These are phyloP conservation scores for Phialemoniopsis sp. DNA, from an alignment of 2,329 filamentous ascomycete genomes.

Conservation along the genomic window DNA sequence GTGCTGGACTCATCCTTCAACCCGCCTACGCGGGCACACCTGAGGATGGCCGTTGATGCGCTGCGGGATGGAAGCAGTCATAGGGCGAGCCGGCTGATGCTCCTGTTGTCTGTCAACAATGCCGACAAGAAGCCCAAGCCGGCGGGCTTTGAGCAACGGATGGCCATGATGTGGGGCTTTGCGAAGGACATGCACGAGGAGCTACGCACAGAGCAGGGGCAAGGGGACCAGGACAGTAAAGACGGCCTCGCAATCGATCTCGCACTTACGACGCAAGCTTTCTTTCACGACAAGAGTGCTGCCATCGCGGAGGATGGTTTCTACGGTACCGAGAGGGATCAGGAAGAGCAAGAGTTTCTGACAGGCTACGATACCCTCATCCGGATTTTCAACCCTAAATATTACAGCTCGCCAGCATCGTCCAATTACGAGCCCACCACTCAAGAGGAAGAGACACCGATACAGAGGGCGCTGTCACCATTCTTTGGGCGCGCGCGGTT, in stretches of 20 bases:
- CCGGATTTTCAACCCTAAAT: constrained; percentile 68
- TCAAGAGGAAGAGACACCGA: constrained; percentile 22
- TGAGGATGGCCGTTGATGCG: constrained; percentile 50
- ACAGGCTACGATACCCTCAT: constrained; percentile 74
- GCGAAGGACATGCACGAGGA: constrained; percentile 46
- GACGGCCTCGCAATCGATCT: constrained; percentile 49
- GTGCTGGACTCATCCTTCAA: constrained; percentile 68
- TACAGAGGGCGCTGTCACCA: constrained; percentile 52
- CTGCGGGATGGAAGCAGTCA: constrained; percentile 14
- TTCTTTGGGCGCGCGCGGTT: constrained; percentile 62
- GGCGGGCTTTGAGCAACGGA: constrained; percentile 61
- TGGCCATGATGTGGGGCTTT: constrained; percentile 70
- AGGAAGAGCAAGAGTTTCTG: constrained; percentile 58
- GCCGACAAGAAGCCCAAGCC: constrained; percentile 65
- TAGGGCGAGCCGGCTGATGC: constrained; percentile 37
- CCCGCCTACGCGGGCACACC: constrained; percentile 60
- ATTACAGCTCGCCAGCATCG: constrained; percentile 47
- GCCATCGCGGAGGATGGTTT: constrained; percentile 46
- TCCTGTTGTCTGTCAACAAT: constrained; percentile 60
- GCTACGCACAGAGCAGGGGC: constrained; percentile 3
- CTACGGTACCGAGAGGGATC: constrained; percentile 25
- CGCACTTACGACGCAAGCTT: constrained; percentile 66
- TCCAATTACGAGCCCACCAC: neutral
- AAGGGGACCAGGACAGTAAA: neutral
- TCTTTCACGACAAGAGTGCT: constrained; percentile 67